These are phyloP conservation scores for Oidiodendron maius DNA, from an alignment of 495 filamentous ascomycete species.

Conservation along the genomic window DNA sequence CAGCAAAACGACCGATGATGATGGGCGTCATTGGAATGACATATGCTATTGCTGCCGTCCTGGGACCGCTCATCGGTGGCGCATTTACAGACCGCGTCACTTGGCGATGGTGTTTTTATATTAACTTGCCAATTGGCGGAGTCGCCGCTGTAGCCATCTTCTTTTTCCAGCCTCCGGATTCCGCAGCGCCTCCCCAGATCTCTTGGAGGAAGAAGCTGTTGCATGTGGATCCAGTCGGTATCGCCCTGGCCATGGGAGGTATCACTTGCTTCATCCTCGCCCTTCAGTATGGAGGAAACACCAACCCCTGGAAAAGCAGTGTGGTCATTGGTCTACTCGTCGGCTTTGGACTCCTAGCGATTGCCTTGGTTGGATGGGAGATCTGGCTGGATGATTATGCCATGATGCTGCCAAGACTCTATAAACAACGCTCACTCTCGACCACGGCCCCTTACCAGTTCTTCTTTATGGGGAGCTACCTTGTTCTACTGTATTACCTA, in stretches of 20 bases:
- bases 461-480: constrained; percentile 48
- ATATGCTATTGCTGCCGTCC: constrained; percentile 29
- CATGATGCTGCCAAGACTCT: constrained; percentile 56
- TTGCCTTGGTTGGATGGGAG: constrained; percentile 56
- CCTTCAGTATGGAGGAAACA: constrained; percentile 56
- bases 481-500: constrained; percentile 57
- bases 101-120: constrained; percentile 49
- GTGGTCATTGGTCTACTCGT: constrained; percentile 67
- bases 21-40: constrained; percentile 40
- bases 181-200: not conserved
- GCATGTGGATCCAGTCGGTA: constrained; percentile 5
- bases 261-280: constrained; percentile 1
- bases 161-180: constrained; percentile 20
- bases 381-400: constrained; percentile 56
- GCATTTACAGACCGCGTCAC: constrained; percentile 55
- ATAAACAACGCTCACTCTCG: constrained; percentile 60
- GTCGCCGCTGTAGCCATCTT: constrained; percentile 35
- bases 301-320: constrained; percentile 56
- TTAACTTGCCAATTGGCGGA: constrained; percentile 52
- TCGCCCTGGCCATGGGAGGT: not conserved
- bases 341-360: constrained; percentile 57
- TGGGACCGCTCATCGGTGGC: constrained; percentile 54
- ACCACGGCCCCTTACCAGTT: constrained; percentile 42
- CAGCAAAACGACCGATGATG: constrained; percentile 37
- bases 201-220: constrained; percentile 8